Evolutionary conservation across 1,139 yeast species (phyloP), one percentile per base, ranked within the genome.

Genomic region (Scheffersomyces lignicola): DNA sequence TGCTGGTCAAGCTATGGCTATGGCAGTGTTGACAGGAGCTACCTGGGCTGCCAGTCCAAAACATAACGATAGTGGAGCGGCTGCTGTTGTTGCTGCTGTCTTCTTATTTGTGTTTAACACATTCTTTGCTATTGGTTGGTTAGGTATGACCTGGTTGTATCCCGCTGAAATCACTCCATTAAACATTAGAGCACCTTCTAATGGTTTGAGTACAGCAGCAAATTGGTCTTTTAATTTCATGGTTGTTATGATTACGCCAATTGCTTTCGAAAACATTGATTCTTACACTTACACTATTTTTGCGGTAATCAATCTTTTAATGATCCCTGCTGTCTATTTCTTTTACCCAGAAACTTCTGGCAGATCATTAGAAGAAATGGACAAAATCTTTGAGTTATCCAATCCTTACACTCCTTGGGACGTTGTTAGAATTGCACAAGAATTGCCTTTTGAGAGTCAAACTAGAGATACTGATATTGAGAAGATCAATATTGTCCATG

Each of bases 281-380:
- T 54, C 59, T 17, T 62, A 54, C 45, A 64, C 69, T 2, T 62
- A 58, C 42, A 48, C 62, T 3, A 56, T 62, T 28, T 63, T 63
- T 44, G 68, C 66, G 4, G 63, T 43, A 29, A 58, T 76, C 37
- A 77, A 77, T 43, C 56, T 63, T 20, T 46, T 66, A 24, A 67
- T 78, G 64, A 62, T 80, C 28, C 85, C 87, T 14, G 57, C 64
- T 17, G 65, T 77, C 14, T 78, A 69, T 53, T 62, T 75, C 42
- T 68, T 76, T 41, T 71, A 76, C 34, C 85, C 85, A 2, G 85
- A 80, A 52, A 79, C 85, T 2, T 74, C 76, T 48, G 78, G 75
- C 17, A 62, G 75, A 36, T 70, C 80, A 3, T 65, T 79, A 48
- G 84, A 79, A 52, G 83, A 79, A 51, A 62, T 80, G 56, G 84